Evolutionary conservation across 2,329 filamentous ascomycete genomes (phyloP).

Genomic region (Pseudovirgaria hyperparasitica): DNA sequence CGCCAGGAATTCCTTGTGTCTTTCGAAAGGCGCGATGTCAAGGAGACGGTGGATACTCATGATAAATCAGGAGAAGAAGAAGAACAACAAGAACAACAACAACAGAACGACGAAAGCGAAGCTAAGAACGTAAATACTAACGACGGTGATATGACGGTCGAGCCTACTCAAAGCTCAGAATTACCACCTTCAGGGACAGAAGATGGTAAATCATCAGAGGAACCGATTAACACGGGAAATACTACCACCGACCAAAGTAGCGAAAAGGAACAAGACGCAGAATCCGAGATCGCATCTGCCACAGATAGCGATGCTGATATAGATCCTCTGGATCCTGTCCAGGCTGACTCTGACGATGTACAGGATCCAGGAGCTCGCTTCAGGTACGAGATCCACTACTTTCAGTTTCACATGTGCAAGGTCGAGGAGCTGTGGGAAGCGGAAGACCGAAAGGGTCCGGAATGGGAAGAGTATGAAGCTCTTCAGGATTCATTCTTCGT

Average conservation of each 20-base stretch:
- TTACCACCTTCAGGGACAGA: no score
- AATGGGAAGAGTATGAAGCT: conserved; percentile 1
- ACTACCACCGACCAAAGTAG: neutral
- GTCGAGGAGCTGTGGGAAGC: conserved; percentile 2
- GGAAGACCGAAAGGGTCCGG: neutral
- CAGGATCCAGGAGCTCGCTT: neutral
- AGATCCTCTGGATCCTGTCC: no score
- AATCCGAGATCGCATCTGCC: conserved; percentile 1
- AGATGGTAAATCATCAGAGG: no score
- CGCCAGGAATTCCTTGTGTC: conserved; percentile 1
- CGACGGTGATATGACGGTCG: no score
- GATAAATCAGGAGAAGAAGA: no score
- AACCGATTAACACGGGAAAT: no score
- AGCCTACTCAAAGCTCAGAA: no score
- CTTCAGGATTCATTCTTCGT: neutral
- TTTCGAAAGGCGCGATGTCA: neutral
- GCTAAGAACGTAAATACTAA: no score
- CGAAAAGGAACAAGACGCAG: no score
- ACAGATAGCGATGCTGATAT: conserved; percentile 2
- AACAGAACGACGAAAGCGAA: neutral
- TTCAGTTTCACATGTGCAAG: conserved; percentile 1
- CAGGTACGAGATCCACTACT: conserved; percentile 1
- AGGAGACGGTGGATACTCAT: neutral
- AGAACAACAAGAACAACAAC: neutral
- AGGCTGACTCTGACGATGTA: no score